phyloP scores from a whole-genome alignment of 352 stramenopile genomes.

The Ophiocytium majus region DNA sequence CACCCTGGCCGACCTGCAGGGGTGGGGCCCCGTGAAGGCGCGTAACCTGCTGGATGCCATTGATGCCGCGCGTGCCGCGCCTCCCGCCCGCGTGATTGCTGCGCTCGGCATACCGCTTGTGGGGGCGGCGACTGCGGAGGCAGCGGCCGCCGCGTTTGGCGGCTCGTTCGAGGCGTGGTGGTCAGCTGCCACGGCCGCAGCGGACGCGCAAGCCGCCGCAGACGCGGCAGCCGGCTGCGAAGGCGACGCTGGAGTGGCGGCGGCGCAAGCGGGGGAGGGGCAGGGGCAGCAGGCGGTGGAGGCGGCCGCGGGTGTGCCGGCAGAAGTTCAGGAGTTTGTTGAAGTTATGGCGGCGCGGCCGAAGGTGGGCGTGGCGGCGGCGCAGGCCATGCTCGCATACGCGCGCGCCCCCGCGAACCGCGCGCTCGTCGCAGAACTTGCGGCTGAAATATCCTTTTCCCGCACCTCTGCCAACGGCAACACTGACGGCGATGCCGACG shows the following conservation, averaged over 20 bases:
- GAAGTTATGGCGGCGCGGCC: neutral
- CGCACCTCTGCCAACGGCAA: neutral
- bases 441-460: neutral
- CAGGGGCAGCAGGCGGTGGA: neutral
- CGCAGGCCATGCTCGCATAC: neutral
- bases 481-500: neutral
- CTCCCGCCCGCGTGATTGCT: slow-evolving; percentile 26
- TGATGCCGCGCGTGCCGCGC: slow-evolving; percentile 17
- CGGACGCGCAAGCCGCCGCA: neutral
- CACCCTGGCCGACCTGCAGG: slow-evolving; percentile 32
- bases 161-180: neutral
- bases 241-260: neutral
- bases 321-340: neutral
- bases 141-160: slow-evolving; percentile 7
- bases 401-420: neutral
- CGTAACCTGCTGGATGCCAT: slow-evolving; percentile 46
- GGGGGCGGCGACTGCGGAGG: slow-evolving; percentile 6
- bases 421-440: neutral
- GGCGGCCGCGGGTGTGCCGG: neutral
- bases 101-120: slow-evolving; percentile 22
- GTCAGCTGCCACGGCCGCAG: neutral
- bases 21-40: slow-evolving; percentile 46
- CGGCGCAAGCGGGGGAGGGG: neutral
- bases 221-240: neutral
- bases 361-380: neutral